phyloP scores from a whole-genome alignment of 352 stramenopile genomes.

The Pythium dissimile region DNA sequence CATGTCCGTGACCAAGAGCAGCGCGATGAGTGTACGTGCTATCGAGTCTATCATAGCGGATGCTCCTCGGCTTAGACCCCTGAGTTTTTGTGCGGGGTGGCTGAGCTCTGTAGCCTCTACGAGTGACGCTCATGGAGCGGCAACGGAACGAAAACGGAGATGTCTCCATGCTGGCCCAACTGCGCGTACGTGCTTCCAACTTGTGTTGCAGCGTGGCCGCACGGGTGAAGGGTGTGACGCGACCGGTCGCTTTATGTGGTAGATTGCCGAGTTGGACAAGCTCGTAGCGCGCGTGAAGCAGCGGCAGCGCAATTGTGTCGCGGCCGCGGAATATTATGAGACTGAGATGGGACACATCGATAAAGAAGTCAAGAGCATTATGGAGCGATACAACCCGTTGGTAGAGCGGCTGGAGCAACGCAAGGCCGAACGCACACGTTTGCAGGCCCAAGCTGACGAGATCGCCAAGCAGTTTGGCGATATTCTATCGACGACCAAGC shows the following conservation, averaged over 20 bases:
- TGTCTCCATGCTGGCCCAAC: slow-evolving; percentile 66
- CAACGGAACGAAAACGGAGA: slow-evolving; percentile 67
- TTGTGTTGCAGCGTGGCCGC: neutral
- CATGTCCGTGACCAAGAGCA: slow-evolving; percentile 35
- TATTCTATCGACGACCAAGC: slow-evolving; percentile 61
- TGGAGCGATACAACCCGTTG: slow-evolving; percentile 61
- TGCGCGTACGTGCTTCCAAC: slow-evolving; percentile 42
- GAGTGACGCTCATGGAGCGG: slow-evolving; percentile 68
- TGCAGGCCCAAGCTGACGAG: slow-evolving; percentile 46
- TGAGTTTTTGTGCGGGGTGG: too few species aligned
- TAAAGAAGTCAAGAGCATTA: slow-evolving; percentile 55
- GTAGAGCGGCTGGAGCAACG: slow-evolving; percentile 56
- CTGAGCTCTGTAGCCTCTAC: slow-evolving; percentile 27
- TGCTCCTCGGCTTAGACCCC: too few species aligned
- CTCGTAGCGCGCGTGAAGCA: slow-evolving; percentile 68
- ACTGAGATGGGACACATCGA: slow-evolving; percentile 61
- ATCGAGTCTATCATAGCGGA: too few species aligned
- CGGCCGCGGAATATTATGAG: slow-evolving; percentile 46
- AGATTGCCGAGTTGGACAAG: slow-evolving; percentile 76
- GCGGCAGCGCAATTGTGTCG: slow-evolving; percentile 51
- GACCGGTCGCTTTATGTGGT: neutral
- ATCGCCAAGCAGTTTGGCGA: slow-evolving; percentile 58
- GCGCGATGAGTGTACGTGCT: slow-evolving; percentile 31
- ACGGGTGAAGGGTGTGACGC: too few species aligned
- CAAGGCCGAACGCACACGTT: slow-evolving; percentile 34